phyloP scores from a whole-genome alignment of 148 eudicot genomes.

The Fallopia convolvulus region DNA sequence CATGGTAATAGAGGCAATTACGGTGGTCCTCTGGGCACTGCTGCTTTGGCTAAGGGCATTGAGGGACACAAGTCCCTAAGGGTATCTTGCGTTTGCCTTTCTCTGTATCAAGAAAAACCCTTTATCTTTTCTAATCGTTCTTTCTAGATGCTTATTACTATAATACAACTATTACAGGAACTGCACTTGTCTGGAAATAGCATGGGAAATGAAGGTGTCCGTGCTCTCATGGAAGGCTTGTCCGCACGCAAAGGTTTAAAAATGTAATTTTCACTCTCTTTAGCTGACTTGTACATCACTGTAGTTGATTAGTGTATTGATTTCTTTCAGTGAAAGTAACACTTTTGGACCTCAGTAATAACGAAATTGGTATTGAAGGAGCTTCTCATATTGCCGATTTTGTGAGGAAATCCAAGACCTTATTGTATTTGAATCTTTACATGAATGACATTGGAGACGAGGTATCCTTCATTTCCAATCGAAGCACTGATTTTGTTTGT shows the following conservation, averaged over 20 bases:
- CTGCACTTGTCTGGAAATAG: slow-evolving; percentile 83
- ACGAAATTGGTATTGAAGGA: slow-evolving; percentile 67
- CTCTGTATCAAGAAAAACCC: not conserved
- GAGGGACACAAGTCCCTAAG: slow-evolving; percentile 81
- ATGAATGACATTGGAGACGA: slow-evolving; percentile 94
- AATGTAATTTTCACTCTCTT: slow-evolving; percentile 1
- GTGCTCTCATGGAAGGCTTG: slow-evolving; percentile 62
- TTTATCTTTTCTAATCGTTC: not conserved
- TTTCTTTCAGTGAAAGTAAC: slow-evolving; percentile 39
- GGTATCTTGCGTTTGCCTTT: slow-evolving; percentile 29
- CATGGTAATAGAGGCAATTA: slow-evolving; percentile 68
- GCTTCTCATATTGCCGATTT: slow-evolving; percentile 81
- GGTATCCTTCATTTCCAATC: slow-evolving; percentile 30
- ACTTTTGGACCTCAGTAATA: slow-evolving; percentile 78
- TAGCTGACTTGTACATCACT: not conserved
- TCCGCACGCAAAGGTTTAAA: slow-evolving; percentile 62
- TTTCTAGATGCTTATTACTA: not conserved
- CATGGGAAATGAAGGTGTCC: slow-evolving; percentile 93
- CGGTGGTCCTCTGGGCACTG: slow-evolving; percentile 85
- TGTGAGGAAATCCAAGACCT: slow-evolving; percentile 61
- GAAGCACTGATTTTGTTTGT: not conserved
- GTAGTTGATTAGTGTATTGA: not conserved
- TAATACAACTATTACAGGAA: slow-evolving; percentile 37
- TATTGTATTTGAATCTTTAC: slow-evolving; percentile 65
- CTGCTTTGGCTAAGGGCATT: slow-evolving; percentile 82